Percentiles rank a stretch among this genome's conserved stretches.
Evolutionary conservation across 495 filamentous ascomycete species (phyloP).

Genomic region (Aspergillus haitiensis): DNA sequence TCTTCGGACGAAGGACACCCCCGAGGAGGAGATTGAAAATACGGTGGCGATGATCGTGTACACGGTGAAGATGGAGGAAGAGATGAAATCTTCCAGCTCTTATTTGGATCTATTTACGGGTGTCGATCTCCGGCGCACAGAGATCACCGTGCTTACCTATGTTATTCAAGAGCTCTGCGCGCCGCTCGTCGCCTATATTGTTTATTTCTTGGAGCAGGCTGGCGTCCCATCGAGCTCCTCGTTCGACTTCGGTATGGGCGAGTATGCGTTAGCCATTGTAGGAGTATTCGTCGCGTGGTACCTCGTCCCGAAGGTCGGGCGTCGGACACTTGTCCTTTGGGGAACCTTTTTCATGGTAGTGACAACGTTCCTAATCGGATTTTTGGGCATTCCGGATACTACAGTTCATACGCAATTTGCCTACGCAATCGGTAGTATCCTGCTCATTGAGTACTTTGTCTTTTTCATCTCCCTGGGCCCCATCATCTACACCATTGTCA

Average conservation of each 20-base stretch:
- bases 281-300: conserved; percentile 68
- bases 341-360: conserved; percentile 63
- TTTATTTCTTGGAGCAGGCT: conserved; percentile 73
- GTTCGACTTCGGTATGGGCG: conserved; percentile 70
- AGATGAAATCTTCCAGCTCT: conserved; percentile 62
- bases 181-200: conserved; percentile 76
- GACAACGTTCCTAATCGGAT: conserved; percentile 72
- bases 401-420: conserved; percentile 45
- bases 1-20: too few relatives aligned
- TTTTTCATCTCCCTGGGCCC: conserved; percentile 77
- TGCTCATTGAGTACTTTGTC: conserved; percentile 68
- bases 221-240: conserved; percentile 59
- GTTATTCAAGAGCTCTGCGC: conserved; percentile 77
- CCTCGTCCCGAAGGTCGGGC: conserved; percentile 50
- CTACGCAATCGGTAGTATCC: conserved; percentile 67
- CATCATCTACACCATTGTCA: conserved; percentile 75
- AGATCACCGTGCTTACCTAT: conserved; percentile 77
- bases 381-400: conserved; percentile 59
- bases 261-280: conserved; percentile 71
- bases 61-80: conserved; percentile 53
- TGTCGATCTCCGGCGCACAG: conserved; percentile 69
- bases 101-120: conserved; percentile 76
- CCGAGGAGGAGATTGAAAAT: neutral
- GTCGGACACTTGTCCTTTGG: conserved; percentile 66
- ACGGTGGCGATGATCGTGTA: conserved; percentile 1